Conservation (phyloP, 2,329 filamentous ascomycete species). For the Macrophomina tecta region DNA sequence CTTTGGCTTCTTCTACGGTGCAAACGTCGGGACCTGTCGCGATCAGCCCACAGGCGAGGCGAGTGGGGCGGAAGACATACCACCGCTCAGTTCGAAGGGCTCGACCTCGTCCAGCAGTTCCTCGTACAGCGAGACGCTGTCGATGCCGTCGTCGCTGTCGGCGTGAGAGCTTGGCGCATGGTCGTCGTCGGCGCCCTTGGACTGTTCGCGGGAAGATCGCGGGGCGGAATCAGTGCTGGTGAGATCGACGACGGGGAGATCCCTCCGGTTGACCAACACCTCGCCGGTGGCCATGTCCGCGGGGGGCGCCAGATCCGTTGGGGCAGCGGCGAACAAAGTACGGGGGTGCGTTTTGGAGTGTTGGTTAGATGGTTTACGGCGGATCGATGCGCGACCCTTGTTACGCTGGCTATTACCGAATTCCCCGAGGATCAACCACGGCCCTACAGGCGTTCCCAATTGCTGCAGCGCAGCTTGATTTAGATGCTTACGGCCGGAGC, state of each 20-base stretch:
- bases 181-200: constrained; percentile 22
- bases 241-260: constrained; percentile 26
- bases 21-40: constrained; percentile 38
- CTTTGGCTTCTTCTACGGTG: constrained; percentile 62
- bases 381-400: constrained; percentile 16
- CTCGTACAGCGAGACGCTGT: constrained; percentile 37
- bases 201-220: constrained; percentile 20
- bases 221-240: constrained; percentile 18
- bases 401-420: constrained; percentile 20
- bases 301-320: constrained; percentile 5
- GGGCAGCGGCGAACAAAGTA: not conserved
- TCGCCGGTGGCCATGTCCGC: constrained; percentile 26
- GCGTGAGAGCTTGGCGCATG: constrained; percentile 28
- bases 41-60: constrained; percentile 8
- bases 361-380: too few species aligned
- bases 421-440: not conserved
- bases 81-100: constrained; percentile 25
- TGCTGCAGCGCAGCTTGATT: too few species aligned
- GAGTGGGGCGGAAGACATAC: constrained; percentile 13
- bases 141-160: constrained; percentile 38
- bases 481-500: too few species aligned
- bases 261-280: constrained; percentile 23
- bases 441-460: too few species aligned
- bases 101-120: constrained; percentile 32
- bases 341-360: constrained; percentile 1